A percentile compares a stretch with the other conserved stretches of the same genome.
These are phyloP conservation scores for Termitomyces titanicus DNA, from an alignment of 768 basidiomycete genomes.

Conservation along the genomic window DNA sequence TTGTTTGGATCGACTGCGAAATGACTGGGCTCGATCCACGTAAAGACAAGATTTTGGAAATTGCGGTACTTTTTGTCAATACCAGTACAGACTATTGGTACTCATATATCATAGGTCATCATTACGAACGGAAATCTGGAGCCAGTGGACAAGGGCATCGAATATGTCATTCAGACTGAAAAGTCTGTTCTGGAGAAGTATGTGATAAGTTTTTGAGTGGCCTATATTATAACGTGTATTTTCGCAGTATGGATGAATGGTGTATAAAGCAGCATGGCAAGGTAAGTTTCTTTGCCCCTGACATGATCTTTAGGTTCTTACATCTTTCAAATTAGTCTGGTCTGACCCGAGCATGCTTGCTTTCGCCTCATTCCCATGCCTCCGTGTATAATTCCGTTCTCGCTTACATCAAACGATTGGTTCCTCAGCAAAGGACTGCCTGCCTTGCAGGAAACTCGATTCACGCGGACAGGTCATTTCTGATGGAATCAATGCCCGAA, in stretches of 20 bases:
- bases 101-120: slow-evolving; percentile 50
- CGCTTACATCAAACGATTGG: slow-evolving; percentile 80
- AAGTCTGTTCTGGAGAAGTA: slow-evolving; percentile 69
- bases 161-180: slow-evolving; percentile 71
- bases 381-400: slow-evolving; percentile 61
- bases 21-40: slow-evolving; percentile 76
- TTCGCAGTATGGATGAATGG: slow-evolving; percentile 81
- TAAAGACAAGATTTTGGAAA: slow-evolving; percentile 74
- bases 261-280: slow-evolving; percentile 77
- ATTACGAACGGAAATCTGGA: slow-evolving; percentile 86
- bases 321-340: slow-evolving; percentile 55
- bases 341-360: slow-evolving; percentile 73
- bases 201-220: slow-evolving; percentile 16
- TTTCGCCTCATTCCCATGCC: slow-evolving; percentile 60
- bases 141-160: slow-evolving; percentile 74
- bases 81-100: not conserved
- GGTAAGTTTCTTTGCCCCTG: slow-evolving; percentile 35
- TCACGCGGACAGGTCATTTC: slow-evolving; percentile 73
- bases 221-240: not conserved
- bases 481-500: slow-evolving; percentile 77
- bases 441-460: slow-evolving; percentile 88
- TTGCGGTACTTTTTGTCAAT: slow-evolving; percentile 48
- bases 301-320: not conserved
- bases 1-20: slow-evolving; percentile 87
- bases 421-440: slow-evolving; percentile 59